These are phyloP conservation scores for Thraustochytrium sp. DNA, from an alignment of 352 stramenopile species.

Conservation along the genomic window DNA sequence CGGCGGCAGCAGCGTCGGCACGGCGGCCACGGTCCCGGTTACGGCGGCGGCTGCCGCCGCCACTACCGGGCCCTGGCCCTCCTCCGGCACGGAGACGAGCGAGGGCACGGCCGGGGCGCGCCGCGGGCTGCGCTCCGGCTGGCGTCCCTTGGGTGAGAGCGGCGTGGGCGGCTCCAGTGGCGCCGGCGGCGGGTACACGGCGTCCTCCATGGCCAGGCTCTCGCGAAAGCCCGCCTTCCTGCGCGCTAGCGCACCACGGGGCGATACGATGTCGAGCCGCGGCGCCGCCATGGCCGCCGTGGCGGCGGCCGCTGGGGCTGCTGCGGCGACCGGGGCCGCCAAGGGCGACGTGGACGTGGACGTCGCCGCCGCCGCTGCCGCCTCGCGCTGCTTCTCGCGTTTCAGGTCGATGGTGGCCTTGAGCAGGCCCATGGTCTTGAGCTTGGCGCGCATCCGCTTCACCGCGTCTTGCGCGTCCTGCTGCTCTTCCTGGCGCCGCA, in stretches of 20 bases:
- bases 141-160: not conserved
- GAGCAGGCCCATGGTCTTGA: constrained; percentile 9
- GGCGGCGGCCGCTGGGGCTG: not conserved
- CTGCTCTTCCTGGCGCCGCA: not conserved
- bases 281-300: not conserved
- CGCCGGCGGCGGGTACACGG: not conserved
- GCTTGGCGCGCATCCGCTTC: constrained; percentile 9
- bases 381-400: not conserved
- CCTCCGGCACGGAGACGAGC: not conserved
- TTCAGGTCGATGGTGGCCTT: not conserved
- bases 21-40: no score
- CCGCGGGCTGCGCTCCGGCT: not conserved
- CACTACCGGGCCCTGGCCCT: no score
- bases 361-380: not conserved
- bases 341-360: not conserved
- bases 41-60: no score
- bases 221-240: not conserved
- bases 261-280: not conserved
- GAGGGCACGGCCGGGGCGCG: not conserved
- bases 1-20: not conserved
- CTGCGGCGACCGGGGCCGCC: not conserved
- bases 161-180: not conserved
- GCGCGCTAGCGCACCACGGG: not conserved
- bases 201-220: not conserved
- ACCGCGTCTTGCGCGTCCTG: constrained; percentile 15